Evolutionary conservation across 768 basidiomycete species (phyloP), one percentile per base, ranked within the genome.

Genomic region (Mycena polygramma): DNA sequence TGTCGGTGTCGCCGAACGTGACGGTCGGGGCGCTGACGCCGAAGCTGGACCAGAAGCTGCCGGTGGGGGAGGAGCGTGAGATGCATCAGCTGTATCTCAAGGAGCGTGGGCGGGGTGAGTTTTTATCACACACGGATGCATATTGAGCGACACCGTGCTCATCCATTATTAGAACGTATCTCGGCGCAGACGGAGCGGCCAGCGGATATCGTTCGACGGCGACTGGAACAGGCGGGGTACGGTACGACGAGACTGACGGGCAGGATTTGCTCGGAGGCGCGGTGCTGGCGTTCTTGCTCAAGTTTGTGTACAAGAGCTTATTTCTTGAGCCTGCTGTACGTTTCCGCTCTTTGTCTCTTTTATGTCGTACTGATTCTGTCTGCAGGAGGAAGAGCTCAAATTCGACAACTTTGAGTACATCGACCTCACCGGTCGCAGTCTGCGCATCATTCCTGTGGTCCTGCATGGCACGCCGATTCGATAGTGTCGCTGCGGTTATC

Each of bases 181-280:
- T 83, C 99, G 65, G 90, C 90, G 10, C 88, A 89, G 22, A 90
- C 90, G 1, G 98, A 99, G 80, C 84, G 88, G 54, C 97, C 97
- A 0, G 92, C 95, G 2, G 88, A 90, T 43, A 95, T 98, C 68
- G 92, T 97, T 24, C 88, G 91, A 66, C 87, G 94, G 48, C 87
- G 95, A 43, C 83, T 98, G 70, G 90, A 93, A 73, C 95, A 97
- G 77, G 95, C 96, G 5, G 97, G 97, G 0, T 98, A 96, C n/a
- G n/a, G n/a, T n/a, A 97, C 74, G 90, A 92, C 58, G 87, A 90
- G 22, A 86, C 89, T 20, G 97, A 99, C 77, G 91, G 92, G 48
- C 80, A 93, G 9, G 92, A 95, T 68, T 85, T 91, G 51, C 84
- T 98, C 9, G 92, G 91, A 0, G 88, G 88, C 6, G 93, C 94